Evolutionary conservation across 495 filamentous ascomycete genomes (phyloP), one percentile per base, ranked within the genome.

Genomic region (Penicillium salamii): DNA sequence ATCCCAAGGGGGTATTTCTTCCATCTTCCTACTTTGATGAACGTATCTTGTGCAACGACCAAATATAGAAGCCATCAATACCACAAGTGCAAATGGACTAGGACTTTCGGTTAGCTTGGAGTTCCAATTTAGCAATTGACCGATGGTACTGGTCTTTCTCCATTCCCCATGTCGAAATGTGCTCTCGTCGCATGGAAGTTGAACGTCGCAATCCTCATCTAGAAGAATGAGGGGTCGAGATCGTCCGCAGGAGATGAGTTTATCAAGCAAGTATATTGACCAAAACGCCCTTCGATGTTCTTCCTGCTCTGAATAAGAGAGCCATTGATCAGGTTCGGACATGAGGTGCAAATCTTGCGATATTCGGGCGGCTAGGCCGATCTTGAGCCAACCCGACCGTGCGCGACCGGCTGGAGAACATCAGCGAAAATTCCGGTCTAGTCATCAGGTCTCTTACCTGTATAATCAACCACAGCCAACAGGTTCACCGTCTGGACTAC

Each of bases 1-100:
- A 37, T 70, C 55, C 67, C 67, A 70, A 2, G 67, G 65, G 20
- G 67, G 62, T 26, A 62, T 45, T 18, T 58, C 45, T 18, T 54
- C 52, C 9, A 43, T 31, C 14, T 42, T 45, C 2, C 31, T 34
- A 8, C 60, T 52, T 14, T 54, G 56, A 18, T 63, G 54, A 1
- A 61, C 53, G 32, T 66, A 65, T 49, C 59, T 39, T 6, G 64
- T 63, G 28, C 66, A 63, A 1, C 58, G 48, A 1, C 63, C 58
- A 18, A 67, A 55, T 23, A 65, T 60, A 0, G 58, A 65, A 1
- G 63, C 63, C 52, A 59, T 57, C 7, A 66, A 37, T n/a, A 65
- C 50, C 5, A 62, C 52, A 15, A 66, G 38, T 0, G 61, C 56
- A 40, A 65, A 60, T 0, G 58, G 47, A 24, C 63, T 65, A 0